These are phyloP conservation scores for Colletotrichum melonis DNA, from an alignment of 2,329 filamentous ascomycete genomes.

Conservation along the genomic window DNA sequence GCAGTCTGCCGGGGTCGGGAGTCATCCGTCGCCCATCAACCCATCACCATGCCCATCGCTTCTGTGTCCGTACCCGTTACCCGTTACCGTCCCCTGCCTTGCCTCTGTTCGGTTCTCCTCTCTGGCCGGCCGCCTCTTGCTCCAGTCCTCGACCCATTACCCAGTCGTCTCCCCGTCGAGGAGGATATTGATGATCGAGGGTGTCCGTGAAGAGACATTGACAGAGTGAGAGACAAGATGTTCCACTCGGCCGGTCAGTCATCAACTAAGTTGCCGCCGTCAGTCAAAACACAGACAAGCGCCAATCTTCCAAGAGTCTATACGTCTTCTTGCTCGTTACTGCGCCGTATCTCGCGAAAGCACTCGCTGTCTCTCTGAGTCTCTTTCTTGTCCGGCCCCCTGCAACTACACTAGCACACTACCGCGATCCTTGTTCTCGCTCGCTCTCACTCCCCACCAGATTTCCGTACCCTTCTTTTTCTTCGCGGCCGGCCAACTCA, in stretches of 20 bases:
- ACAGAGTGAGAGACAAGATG: neutral
- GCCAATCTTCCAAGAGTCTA: neutral
- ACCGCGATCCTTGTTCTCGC: slow-evolving; percentile 28
- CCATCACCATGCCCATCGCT: slow-evolving; percentile 7
- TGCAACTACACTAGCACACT: neutral
- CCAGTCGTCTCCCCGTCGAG: neutral
- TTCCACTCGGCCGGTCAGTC: neutral
- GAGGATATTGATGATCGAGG: neutral
- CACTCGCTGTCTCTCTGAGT: neutral
- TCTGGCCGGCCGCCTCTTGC: slow-evolving; percentile 18
- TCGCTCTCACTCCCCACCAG: slow-evolving; percentile 11
- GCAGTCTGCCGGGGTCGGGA: slow-evolving; percentile 24
- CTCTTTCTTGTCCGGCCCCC: neutral
- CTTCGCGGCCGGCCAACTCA: slow-evolving; percentile 10
- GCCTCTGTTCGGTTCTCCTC: slow-evolving; percentile 8
- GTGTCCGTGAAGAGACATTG: neutral
- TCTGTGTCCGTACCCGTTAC: neutral
- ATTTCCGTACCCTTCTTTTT: slow-evolving; percentile 30
- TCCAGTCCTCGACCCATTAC: slow-evolving; percentile 16
- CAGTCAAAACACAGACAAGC: neutral
- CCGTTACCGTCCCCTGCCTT: slow-evolving; percentile 10
- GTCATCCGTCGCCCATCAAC: slow-evolving; percentile 21
- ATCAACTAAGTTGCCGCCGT: neutral
- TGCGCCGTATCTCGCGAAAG: slow-evolving; percentile 16
- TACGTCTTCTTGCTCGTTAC: neutral